Evolutionary conservation across 225 moss, liverwort and hornwort genomes (phyloP), one percentile per base, ranked within the genome.

Genomic region (Bryoerythrophyllum caledonicum): DNA sequence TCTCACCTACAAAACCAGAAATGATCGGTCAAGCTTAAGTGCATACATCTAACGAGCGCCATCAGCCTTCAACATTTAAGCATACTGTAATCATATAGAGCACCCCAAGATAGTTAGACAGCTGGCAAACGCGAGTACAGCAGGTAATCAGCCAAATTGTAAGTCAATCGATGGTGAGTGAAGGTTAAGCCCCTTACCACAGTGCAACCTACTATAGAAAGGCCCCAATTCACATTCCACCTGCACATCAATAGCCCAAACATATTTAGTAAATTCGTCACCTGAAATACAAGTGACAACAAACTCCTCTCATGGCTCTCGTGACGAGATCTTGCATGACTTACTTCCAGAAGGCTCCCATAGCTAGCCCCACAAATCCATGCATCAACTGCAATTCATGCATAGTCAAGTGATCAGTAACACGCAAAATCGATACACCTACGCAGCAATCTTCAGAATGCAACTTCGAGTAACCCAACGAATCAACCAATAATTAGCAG

Each of bases 301-400:
- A 12, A 19, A 65, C 48, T 71, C 64, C 67, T 71, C 28, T 37
- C 26, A 38, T 28, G 13, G 51, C 44, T 74, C 60, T 68, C 56
- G n/a, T 44, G 35, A 26, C 24, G 55, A 73, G 60, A 27, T 59
- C 37, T 71, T 35, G 54, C 53, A 67, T 32, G 27, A 63, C 80
- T 77, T 90, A 97, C 97, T 90, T 99, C 97, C 99, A 99, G 60
- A 99, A 86, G 53, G 90, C 72, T 69, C 93, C 95, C 72, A 99
- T 95, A 25, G 93, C 82, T 35, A 93, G 85, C 66, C 99, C 99
- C 68, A 95, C 91, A 82, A 95, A 86, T 56, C 99, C 99, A 82
- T 95, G 95, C 99, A 93, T 95, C 67, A 99, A 82, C 94, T 97
- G 93, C 82, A 79, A 74, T 76, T 24, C 73, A 75, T 61, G 60